Evolutionary conservation across 345 rosid species (phyloP).

Genomic region (Raphanus sativus): DNA sequence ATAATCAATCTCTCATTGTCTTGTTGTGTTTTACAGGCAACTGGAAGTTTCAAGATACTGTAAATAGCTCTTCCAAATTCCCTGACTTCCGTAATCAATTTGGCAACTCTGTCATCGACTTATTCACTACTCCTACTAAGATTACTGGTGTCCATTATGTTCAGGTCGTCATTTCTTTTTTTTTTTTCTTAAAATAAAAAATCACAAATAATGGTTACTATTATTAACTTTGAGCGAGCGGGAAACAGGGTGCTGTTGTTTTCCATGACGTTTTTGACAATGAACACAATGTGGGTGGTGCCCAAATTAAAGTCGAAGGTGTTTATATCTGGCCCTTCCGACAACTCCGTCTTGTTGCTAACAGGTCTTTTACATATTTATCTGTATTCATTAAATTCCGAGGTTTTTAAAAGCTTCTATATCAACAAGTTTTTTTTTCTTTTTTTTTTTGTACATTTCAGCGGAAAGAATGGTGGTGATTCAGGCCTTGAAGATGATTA

Average conservation of each 20-base stretch:
- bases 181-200: background rate
- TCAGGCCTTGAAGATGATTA: slow-evolving; percentile 79
- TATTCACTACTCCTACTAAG: slow-evolving; percentile 85
- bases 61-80: slow-evolving; percentile 79
- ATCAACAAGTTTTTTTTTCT: background rate
- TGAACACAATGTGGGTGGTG: slow-evolving; percentile 86
- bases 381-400: background rate
- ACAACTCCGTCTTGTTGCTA: slow-evolving; percentile 94
- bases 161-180: slow-evolving; percentile 50
- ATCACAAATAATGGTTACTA: background rate
- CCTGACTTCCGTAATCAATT: slow-evolving; percentile 71
- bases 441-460: slow-evolving; percentile 29
- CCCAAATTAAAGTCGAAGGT: slow-evolving; percentile 95
- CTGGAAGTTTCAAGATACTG: slow-evolving; percentile 61
- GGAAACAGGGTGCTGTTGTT: slow-evolving; percentile 83
- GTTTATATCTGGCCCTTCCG: slow-evolving; percentile 99
- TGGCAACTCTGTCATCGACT: slow-evolving; percentile 81
- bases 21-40: slow-evolving; percentile 53
- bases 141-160: slow-evolving; percentile 93
- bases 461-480: slow-evolving; percentile 80
- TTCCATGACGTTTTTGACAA: slow-evolving; percentile 94
- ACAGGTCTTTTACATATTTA: slow-evolving; percentile 50
- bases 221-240: slow-evolving; percentile 9
- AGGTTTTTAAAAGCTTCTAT: background rate
- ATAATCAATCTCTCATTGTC: background rate